Evolutionary conservation across 2,329 filamentous ascomycete species (phyloP), one percentile per base, ranked within the genome.

Genomic region (Cercospora citrullina): DNA sequence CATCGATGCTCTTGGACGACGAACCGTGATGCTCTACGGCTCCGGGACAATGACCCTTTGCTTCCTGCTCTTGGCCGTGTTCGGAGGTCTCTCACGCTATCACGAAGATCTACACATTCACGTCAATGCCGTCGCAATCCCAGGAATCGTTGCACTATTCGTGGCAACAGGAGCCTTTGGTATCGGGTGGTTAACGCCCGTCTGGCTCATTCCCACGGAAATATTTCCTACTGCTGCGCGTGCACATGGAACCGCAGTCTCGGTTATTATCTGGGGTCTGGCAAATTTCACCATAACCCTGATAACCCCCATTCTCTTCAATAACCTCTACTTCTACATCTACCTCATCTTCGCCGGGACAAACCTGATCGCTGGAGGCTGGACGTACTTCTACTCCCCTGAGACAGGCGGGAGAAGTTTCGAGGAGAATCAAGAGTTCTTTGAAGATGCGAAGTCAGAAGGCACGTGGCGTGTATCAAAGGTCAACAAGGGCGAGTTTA

Each of bases 341-440:
- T 88, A 87, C 76, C 75, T 87, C 3, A 80, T 87, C 7, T 88
- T 88, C 68, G 83, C 83, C 0, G 81, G 71, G 2, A 87, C 85
- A 0, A 89, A 88, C 70, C 77, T 81, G 0, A 76, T 87, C 53
- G 86, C 86, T 0, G 86, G 85, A 0, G 72, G 82, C 28, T 86
- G 83, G 84, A 88, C 86, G 0, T 87, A 81, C 72, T 68, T 83
- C 0, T 83, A 82, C 65, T 75, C 79, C 7, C 87, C 86, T 0
- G 87, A 88, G 75, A 86, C 81, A 14, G 87, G 87, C 0, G 85
- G 86, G 0, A 75, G 87, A 28, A 85, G 82, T 60, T 89, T 88
- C 69, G 86, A 88, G 69, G 86, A 87, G 72, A 89, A 88, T 69
- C 84, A 87, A 74, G 79, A 83, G 63, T 88, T 87, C 77, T 89